Evolutionary conservation across 768 basidiomycete genomes (phyloP).

Genomic region (Pleurotus ostreatus): DNA sequence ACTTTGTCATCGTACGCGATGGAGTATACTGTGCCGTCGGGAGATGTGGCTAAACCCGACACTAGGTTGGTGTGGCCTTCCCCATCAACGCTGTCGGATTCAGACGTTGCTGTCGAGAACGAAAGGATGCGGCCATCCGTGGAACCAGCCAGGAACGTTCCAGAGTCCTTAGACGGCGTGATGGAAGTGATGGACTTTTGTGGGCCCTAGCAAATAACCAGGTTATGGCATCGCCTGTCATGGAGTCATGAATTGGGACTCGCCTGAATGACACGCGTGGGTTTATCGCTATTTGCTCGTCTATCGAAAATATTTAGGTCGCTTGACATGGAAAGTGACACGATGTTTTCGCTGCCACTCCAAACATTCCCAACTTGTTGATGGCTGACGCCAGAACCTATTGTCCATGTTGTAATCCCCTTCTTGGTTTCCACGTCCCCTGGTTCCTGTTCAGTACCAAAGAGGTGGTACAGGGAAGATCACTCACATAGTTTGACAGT

Average conservation of each 20-base stretch:
- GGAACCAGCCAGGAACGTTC: conserved; percentile 79
- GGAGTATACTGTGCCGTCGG: conserved; percentile 55
- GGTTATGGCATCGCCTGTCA: background rate
- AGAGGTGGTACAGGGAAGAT: background rate
- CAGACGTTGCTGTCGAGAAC: conserved; percentile 48
- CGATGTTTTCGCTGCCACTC: conserved; percentile 64
- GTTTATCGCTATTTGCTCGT: conserved; percentile 51
- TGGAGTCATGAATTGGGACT: conserved; percentile 13
- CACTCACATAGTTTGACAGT: conserved; percentile 81
- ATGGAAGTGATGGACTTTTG: conserved; percentile 77
- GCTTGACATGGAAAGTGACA: conserved; percentile 82
- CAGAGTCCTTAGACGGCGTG: conserved; percentile 28
- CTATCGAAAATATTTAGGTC: conserved; percentile 81
- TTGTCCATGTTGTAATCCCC: conserved; percentile 59
- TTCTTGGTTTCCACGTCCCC: conserved; percentile 82
- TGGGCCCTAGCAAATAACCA: conserved; percentile 50
- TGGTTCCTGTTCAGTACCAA: conserved; percentile 20
- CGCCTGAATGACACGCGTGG: conserved; percentile 60
- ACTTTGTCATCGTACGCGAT: conserved; percentile 80
- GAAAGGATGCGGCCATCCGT: conserved; percentile 74
- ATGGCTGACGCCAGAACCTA: conserved; percentile 69
- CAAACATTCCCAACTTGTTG: conserved; percentile 93
- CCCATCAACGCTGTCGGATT: conserved; percentile 49
- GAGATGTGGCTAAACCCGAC: conserved; percentile 49
- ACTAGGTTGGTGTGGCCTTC: conserved; percentile 70